phyloP scores from a whole-genome alignment of 2,329 filamentous ascomycete species.

The Trichothecium sympodiale region DNA sequence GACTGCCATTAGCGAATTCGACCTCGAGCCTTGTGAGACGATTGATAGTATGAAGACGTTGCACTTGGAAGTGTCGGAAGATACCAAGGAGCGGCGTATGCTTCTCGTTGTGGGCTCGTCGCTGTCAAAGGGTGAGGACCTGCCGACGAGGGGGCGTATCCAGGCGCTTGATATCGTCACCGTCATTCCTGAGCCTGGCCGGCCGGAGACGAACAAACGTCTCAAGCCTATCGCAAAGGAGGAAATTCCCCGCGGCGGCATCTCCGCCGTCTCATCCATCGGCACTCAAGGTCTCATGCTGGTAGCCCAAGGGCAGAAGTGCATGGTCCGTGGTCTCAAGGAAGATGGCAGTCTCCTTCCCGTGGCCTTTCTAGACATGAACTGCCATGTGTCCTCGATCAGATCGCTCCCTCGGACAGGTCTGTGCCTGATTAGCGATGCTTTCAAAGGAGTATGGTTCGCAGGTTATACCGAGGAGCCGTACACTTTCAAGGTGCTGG shows the following conservation, averaged over 20 bases:
- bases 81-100: conserved; percentile 74
- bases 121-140: conserved; percentile 78
- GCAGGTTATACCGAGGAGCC: conserved; percentile 94
- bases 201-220: conserved; percentile 74
- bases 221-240: conserved; percentile 82
- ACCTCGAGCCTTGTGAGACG: conserved; percentile 64
- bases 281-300: conserved; percentile 82
- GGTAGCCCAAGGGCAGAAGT: conserved; percentile 89
- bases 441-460: conserved; percentile 91
- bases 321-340: conserved; percentile 90
- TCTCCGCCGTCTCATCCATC: conserved; percentile 76
- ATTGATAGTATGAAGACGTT: conserved; percentile 75
- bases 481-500: conserved; percentile 88
- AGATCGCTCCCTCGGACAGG: conserved; percentile 77
- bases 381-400: conserved; percentile 78
- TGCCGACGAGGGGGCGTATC: conserved; percentile 72
- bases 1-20: conserved; percentile 65
- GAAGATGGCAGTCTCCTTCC: conserved; percentile 88
- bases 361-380: conserved; percentile 96
- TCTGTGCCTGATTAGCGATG: conserved; percentile 79
- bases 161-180: conserved; percentile 87
- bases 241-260: conserved; percentile 81
- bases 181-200: conserved; percentile 80
- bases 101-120: conserved; percentile 80
- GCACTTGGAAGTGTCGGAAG: conserved; percentile 81